Evolutionary conservation across 2,329 filamentous ascomycete species (phyloP).

Genomic region (Talaromyces pinophilus): DNA sequence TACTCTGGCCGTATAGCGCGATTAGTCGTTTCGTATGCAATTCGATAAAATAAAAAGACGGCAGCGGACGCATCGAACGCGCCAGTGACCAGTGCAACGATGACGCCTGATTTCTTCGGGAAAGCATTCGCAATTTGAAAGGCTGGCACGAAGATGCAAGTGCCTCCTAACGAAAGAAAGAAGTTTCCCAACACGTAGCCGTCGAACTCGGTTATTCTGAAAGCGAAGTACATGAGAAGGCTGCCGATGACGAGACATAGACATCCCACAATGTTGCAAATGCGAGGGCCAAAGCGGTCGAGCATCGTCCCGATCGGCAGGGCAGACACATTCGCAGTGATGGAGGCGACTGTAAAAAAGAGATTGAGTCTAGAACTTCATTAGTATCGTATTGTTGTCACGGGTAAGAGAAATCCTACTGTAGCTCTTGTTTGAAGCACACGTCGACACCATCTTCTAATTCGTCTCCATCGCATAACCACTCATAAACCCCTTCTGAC

Average conservation of each 20-base stretch:
- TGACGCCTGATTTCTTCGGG: conserved; percentile 70
- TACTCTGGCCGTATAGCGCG: conserved; percentile 50
- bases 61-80: conserved; percentile 81
- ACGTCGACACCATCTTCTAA: conserved; percentile 51
- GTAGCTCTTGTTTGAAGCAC: conserved; percentile 59
- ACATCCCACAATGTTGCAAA: conserved; percentile 70
- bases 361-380: conserved; percentile 63
- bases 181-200: conserved; percentile 73
- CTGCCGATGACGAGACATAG: conserved; percentile 68
- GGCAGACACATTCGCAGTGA: conserved; percentile 82
- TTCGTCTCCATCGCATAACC: conserved; percentile 60
- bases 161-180: conserved; percentile 73
- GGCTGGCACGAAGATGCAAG: conserved; percentile 76
- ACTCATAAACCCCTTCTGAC: conserved; percentile 69
- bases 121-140: conserved; percentile 85
- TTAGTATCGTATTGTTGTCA: conserved; percentile 13
- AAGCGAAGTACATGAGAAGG: conserved; percentile 69
- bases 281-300: conserved; percentile 76
- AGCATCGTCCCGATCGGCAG: conserved; percentile 81
- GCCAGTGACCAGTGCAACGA: conserved; percentile 75
- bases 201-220: conserved; percentile 64
- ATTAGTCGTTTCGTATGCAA: conserved; percentile 64
- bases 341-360: conserved; percentile 89
- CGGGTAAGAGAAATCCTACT: conserved; percentile 33
- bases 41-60: conserved; percentile 72